Conservation (phyloP, 192 early-diverging fungal genomes). For the Coemansia sp. region DNA sequence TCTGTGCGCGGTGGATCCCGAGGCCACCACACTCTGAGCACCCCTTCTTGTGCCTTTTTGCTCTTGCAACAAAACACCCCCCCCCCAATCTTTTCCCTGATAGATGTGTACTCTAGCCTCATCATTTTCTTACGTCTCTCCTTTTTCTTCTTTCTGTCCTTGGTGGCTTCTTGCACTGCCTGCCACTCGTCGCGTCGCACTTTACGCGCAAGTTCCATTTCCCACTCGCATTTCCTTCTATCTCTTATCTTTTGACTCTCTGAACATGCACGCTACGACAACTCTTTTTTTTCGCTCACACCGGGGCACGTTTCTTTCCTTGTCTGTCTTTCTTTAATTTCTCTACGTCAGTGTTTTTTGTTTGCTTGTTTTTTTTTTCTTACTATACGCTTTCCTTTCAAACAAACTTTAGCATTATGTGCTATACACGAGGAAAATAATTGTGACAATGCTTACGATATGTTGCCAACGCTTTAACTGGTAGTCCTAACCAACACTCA, state of each 20-base stretch:
- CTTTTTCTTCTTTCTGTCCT: conserved; percentile 5
- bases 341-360: not conserved
- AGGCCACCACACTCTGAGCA: conserved; percentile 36
- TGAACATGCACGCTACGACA: conserved; percentile 5
- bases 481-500: too few relatives aligned
- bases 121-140: conserved; percentile 3
- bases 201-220: conserved; percentile 8
- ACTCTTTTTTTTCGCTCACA: not conserved
- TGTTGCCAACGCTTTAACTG: too few relatives aligned
- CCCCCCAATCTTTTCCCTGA: conserved; percentile 10
- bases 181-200: not conserved
- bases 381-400: too few relatives aligned
- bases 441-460: too few relatives aligned
- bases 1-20: conserved; percentile 54
- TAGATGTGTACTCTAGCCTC: conserved; percentile 46
- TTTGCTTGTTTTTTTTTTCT: not conserved
- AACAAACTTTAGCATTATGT: too few relatives aligned
- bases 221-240: conserved; percentile 2
- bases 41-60: not conserved
- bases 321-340: not conserved
- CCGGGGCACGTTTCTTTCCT: not conserved
- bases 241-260: conserved; percentile 1
- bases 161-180: not conserved
- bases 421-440: too few relatives aligned
- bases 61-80: too few relatives aligned